A percentile compares a stretch with the other conserved stretches of the same genome.
These are phyloP conservation scores for Colletotrichum australisinense DNA, from an alignment of 2,329 filamentous ascomycete species.

Conservation along the genomic window DNA sequence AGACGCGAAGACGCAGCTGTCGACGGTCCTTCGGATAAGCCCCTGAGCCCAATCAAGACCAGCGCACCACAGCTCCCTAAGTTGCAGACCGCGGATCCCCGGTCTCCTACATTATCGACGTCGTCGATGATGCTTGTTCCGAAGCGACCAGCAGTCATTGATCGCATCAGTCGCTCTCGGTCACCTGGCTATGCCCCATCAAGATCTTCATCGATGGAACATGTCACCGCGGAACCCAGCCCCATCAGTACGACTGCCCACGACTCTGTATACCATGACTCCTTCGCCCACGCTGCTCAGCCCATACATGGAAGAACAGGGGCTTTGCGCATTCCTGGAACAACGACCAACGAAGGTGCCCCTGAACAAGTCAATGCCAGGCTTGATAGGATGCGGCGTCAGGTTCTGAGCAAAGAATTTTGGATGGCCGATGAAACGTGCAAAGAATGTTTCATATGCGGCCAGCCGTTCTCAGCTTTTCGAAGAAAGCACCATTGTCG, in stretches of 20 bases:
- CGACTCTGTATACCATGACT: constrained; percentile 67
- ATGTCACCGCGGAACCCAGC: constrained; percentile 66
- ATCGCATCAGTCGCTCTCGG: constrained; percentile 63
- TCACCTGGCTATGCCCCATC: constrained; percentile 58
- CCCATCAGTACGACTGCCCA: constrained; percentile 69
- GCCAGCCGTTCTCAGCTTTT: constrained; percentile 91
- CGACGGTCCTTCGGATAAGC: constrained; percentile 57
- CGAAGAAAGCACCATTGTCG: constrained; percentile 97
- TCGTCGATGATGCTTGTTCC: constrained; percentile 52
- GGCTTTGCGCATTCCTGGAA: constrained; percentile 65
- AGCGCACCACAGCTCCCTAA: constrained; percentile 45
- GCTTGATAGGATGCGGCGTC: constrained; percentile 81
- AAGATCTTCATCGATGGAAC: constrained; percentile 69
- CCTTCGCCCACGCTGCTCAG: constrained; percentile 61
- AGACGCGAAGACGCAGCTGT: constrained; percentile 57
- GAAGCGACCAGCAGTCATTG: constrained; percentile 63
- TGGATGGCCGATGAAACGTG: constrained; percentile 99
- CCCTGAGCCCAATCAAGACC: constrained; percentile 56
- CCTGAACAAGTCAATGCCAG: constrained; percentile 70
- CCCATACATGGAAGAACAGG: constrained; percentile 58
- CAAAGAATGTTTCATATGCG: constrained; percentile 95
- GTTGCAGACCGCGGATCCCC: constrained; percentile 46
- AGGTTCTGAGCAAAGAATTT: constrained; percentile 93
- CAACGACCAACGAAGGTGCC: constrained; percentile 65
- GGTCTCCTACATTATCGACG: constrained; percentile 47